Evolutionary conservation across 2,329 filamentous ascomycete genomes (phyloP), one percentile per base, ranked within the genome.

Genomic region (Diaporthe caulivora): DNA sequence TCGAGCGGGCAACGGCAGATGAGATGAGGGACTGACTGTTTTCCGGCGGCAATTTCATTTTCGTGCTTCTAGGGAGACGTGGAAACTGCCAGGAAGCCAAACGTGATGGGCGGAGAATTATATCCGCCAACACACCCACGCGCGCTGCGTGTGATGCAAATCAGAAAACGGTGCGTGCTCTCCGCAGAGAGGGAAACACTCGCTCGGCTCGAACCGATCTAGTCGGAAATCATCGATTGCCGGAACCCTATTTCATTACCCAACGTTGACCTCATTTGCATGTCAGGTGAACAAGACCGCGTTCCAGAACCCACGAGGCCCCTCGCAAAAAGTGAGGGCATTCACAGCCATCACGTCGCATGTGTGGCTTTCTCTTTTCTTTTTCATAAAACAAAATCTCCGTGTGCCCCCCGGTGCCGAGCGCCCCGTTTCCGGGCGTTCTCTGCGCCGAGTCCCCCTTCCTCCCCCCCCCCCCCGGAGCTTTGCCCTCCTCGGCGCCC

Each of bases 171-270:
- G 31, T n/a, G 13, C n/a, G 6, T 55, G 55, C 62, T 51, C 62
- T 51, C 62, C 62, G 62, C 62, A 51, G 24, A 51, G 1, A 15
- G 13, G 10, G 31, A 9, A 2, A 18, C 15, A 10, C n/a, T 7
- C 44, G 21, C 31, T 40, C 62, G 62, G 62, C 31, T 65, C 62
- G 44, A 51, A 53, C 62, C 62, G 62, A 65, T 65, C 31, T 65
- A 2, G 44, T 24, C 62, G 10, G 29, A 11, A 31, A 47, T 31
- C 44, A 17, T 26, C 62, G 44, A 51, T 51, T 65, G 21, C 44
- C 60, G 51, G 29, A 18, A 18, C 24, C 18, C 17, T 3, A 34
- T 24, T 34, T 18, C 21, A 13, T 13, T 44, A 62, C 10, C 49
- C 51, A 65, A 65, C 44, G 29, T 21, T 53, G 29, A 51, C 21